phyloP scores from a whole-genome alignment of 176 grass and related monocot species.

The Paspalum vaginatum region DNA sequence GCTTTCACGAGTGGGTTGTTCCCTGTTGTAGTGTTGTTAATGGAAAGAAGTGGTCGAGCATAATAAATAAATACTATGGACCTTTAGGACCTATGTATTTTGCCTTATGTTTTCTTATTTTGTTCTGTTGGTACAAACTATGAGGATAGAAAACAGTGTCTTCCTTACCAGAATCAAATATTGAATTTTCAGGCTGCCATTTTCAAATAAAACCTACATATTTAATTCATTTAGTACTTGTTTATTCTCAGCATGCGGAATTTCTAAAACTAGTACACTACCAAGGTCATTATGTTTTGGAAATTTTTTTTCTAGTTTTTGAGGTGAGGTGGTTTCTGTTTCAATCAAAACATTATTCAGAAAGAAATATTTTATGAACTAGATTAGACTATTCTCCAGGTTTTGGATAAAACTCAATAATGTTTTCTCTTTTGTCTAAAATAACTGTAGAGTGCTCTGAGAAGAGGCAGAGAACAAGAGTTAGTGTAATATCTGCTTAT shows the following conservation, averaged over 20 bases:
- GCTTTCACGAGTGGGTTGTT: neutral
- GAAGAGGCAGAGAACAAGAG: slow-evolving; percentile 46
- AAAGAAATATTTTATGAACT: slow-evolving; percentile 1
- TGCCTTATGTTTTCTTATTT: neutral
- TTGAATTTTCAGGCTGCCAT: slow-evolving; percentile 8
- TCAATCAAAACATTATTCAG: neutral
- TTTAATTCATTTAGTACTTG: neutral
- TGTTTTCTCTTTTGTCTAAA: slow-evolving; percentile 36
- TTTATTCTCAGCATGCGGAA: neutral
- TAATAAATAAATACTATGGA: neutral
- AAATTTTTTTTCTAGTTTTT: neutral
- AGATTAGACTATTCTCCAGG: neutral
- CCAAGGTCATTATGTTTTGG: neutral
- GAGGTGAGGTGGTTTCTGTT: slow-evolving; percentile 3
- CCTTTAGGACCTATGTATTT: neutral
- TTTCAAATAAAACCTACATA: neutral
- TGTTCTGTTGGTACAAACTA: slow-evolving; percentile 8
- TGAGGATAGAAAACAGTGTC: slow-evolving; percentile 3
- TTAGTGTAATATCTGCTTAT: slow-evolving; percentile 85
- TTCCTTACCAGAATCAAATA: neutral
- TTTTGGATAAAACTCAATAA: slow-evolving; percentile 12
- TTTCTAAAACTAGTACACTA: slow-evolving; percentile 6
- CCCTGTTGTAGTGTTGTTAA: neutral
- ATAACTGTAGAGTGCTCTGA: slow-evolving; percentile 48
- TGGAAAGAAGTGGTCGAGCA: slow-evolving; percentile 11